Evolutionary conservation across 202 grass and related monocot species (phyloP).

Genomic region (Brachypodium distachyon): DNA sequence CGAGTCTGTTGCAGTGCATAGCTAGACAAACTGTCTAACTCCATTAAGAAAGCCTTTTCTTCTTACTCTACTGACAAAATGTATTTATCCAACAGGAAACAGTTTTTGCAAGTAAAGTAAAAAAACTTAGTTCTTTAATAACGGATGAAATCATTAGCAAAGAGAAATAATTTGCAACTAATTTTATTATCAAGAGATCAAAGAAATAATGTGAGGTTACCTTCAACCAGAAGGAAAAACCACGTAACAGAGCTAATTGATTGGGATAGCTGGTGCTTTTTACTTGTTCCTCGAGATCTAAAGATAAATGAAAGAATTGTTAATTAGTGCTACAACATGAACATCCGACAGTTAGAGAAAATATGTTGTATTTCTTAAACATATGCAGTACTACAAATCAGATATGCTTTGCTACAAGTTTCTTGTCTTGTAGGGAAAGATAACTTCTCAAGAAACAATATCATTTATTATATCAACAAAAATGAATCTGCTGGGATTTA

Average conservation of each 20-base stretch:
- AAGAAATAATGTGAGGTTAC: slow-evolving; percentile 18
- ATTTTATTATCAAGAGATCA: neutral
- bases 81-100: neutral
- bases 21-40: too few species aligned
- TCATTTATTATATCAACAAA: neutral
- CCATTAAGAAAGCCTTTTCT: too few species aligned
- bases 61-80: too few species aligned
- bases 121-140: neutral
- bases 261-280: neutral
- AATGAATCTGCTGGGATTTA: neutral
- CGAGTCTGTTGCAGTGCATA: too few species aligned
- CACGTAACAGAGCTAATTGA: slow-evolving; percentile 60
- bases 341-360: slow-evolving; percentile 5
- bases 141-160: neutral
- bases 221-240: slow-evolving; percentile 72
- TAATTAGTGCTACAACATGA: slow-evolving; percentile 7
- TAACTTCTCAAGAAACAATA: slow-evolving; percentile 7
- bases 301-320: slow-evolving; percentile 20
- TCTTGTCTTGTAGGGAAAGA: neutral
- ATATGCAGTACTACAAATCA: neutral
- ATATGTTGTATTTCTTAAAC: neutral
- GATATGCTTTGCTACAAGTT: neutral
- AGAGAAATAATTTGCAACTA: neutral
- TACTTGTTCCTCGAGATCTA: slow-evolving; percentile 44
- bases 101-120: neutral